Evolutionary conservation across 495 filamentous ascomycete genomes (phyloP), one percentile per base, ranked within the genome.

Genomic region (Podospora conica): DNA sequence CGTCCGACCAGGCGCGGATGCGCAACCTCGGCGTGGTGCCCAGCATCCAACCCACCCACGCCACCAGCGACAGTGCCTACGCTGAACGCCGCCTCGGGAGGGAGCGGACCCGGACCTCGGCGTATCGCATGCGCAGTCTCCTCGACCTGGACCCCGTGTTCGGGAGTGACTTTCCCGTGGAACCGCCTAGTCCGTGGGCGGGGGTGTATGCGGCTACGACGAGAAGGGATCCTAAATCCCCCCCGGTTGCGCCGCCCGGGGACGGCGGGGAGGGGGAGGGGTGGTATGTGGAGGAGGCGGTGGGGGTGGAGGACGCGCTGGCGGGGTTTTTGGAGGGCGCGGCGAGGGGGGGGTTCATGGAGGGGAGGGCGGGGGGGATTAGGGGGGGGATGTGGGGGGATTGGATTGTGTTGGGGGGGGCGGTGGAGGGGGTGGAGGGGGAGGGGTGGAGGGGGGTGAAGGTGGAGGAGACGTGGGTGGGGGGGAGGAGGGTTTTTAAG

Each of bases 21-120:
- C 69, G 71, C 22, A 73, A 74, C 12, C 66, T 86, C 18, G 85
- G 85, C 12, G 85, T 90, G 63, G 82, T 89, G 65, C 85, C 87
- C 0, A 85, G 82, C n/a, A 84, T 90, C 68, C 87, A 89, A 69
- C 87, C 87, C 1, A 88, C 87, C 1, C 87, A 90, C 65, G 87
- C 87, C 31, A 88, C 86, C 11, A 85, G 83, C 10, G 87, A 90
- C 69, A 85, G 83, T 80, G 71, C 78, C 5, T 88, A 88, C 65
- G 87, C 84, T 21, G 80, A 84, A 61, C 66, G 58, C 9, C 79
- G 87, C 11, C 81, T 90, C 0, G 87, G 87, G 0, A 64, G 65
- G 15, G 69, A 79, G 21, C 82, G 87, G 9, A 81, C 81, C 0
- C 60, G 53, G 1, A 65, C 75, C 31, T 79, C 82, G 27, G 87